These are phyloP conservation scores for Ophiostoma quercus DNA, from an alignment of 2,329 filamentous ascomycete species.

Conservation along the genomic window DNA sequence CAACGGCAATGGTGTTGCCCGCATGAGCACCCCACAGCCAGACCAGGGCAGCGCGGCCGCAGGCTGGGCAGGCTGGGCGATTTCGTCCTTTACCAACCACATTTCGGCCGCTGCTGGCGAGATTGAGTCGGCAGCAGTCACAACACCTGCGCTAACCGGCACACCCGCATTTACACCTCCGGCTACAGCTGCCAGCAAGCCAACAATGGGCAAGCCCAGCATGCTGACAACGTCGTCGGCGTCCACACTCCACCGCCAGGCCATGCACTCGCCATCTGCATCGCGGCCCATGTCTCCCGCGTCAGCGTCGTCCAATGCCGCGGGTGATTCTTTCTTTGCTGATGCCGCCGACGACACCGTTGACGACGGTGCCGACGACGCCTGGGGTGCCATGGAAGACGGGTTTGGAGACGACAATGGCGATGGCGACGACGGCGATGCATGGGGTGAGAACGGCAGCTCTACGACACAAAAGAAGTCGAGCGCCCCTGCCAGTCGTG, in stretches of 20 bases:
- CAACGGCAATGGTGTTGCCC: constrained; percentile 51
- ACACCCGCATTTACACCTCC: constrained; percentile 8
- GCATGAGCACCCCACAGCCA: constrained; percentile 73
- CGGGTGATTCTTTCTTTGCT: constrained; percentile 46
- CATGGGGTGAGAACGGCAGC: constrained; percentile 36
- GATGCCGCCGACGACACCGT: constrained; percentile 57
- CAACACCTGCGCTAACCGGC: constrained; percentile 38
- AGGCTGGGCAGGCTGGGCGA: constrained; percentile 89
- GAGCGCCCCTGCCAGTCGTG: constrained; percentile 41
- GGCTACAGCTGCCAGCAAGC: constrained; percentile 24
- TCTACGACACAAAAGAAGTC: constrained; percentile 30
- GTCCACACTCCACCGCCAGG: constrained; percentile 57
- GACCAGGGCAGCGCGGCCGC: constrained; percentile 44
- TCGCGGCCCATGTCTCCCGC: constrained; percentile 44
- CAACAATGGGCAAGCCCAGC: constrained; percentile 38
- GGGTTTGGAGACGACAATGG: constrained; percentile 39
- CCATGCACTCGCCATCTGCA: constrained; percentile 46
- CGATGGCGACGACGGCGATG: constrained; percentile 29
- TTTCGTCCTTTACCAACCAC: constrained; percentile 97
- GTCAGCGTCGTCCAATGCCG: constrained; percentile 32
- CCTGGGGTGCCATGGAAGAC: constrained; percentile 69
- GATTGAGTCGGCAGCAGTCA: constrained; percentile 54
- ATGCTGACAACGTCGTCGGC: constrained; percentile 45
- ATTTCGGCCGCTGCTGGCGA: constrained; percentile 77
- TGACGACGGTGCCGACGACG: constrained; percentile 58